These are phyloP conservation scores for Cunninghamia lanceolata DNA, from an alignment of 75 land plant genomes.

Conservation along the genomic window DNA sequence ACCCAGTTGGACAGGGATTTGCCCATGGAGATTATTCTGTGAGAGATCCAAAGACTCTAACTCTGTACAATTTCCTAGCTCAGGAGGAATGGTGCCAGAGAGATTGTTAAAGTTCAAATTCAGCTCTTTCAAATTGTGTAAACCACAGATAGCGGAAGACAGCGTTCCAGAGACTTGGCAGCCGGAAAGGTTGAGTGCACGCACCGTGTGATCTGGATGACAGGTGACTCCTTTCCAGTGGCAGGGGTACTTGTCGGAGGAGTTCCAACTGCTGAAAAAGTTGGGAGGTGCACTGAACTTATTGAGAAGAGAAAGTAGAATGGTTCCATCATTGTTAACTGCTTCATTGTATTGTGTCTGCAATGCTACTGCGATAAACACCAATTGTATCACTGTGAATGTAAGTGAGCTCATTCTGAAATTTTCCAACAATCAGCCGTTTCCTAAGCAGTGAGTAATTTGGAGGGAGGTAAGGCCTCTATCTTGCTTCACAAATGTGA, in stretches of 20 bases:
- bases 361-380: neutral
- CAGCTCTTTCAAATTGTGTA: slow-evolving; percentile 17
- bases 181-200: slow-evolving; percentile 11
- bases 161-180: slow-evolving; percentile 13
- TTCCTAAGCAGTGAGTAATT: too few relatives aligned
- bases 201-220: slow-evolving; percentile 7
- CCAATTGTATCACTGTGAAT: neutral
- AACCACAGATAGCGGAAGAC: slow-evolving; percentile 23
- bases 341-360: neutral
- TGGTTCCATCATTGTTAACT: neutral
- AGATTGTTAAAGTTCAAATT: slow-evolving; percentile 23
- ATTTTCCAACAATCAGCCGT: too few relatives aligned
- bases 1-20: slow-evolving; percentile 28
- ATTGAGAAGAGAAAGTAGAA: slow-evolving; percentile 4
- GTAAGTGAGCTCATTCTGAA: neutral
- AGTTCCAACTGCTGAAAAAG: slow-evolving; percentile 10
- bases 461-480: too few relatives aligned
- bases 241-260: slow-evolving; percentile 11
- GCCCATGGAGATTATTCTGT: slow-evolving; percentile 30
- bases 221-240: slow-evolving; percentile 15
- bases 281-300: neutral
- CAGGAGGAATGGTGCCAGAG: slow-evolving; percentile 24
- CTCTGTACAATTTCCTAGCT: slow-evolving; percentile 13
- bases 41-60: slow-evolving; percentile 28
- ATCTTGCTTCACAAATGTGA: too few relatives aligned